Base-by-base conservation (phyloP, 768 basidiomycete species). In the Kondoa subrosea region DNA sequence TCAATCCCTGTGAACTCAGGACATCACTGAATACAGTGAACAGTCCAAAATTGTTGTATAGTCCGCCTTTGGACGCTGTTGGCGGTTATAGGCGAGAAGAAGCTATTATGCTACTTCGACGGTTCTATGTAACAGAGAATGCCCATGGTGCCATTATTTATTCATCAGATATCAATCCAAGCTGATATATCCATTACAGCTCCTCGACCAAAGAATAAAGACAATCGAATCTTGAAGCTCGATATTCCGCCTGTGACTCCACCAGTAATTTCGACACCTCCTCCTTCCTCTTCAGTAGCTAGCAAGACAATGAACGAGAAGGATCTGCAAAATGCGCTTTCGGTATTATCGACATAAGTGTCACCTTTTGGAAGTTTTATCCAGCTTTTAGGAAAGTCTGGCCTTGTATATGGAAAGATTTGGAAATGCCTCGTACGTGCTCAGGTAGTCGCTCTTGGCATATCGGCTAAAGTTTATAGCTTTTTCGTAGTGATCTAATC, bases 91-190 rank as follows among this genome's bases (percentile, higher is more conserved):
- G 82, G 71, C 80, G 89, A 27, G 87, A 90, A 74, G 87, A 89
- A 69, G 87, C 89, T 1, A 91, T 92, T 74, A 83, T 91, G 83
- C 81, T 89, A 33, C 77, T 91, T 16, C 84, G 90, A 3, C 82
- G 86, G 33, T 91, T 92, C 78, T 93, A 91, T 78, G 82, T 96
- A 74, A 91, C 89, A 0, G 91, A 95, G 75, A 97, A 99, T 76
- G 80, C 81, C 4, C 90, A 92, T 73, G 93, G 93, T 91, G n/a
- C n/a, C 69, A 56, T 81, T 75, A n/a, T 16, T 61, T 62, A 16
- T 31, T 30, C 57, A n/a, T 58, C 32, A 29, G 12, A 62, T 30
- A 57, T 26, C 33, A 16, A 27, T 17, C 12, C 25, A 66, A 57
- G 32, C 63, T 70, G 30, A 32, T 57, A 34, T 31, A 66, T 50